phyloP scores from a whole-genome alignment of 495 filamentous ascomycete genomes.

The Aspergillus cristatus region DNA sequence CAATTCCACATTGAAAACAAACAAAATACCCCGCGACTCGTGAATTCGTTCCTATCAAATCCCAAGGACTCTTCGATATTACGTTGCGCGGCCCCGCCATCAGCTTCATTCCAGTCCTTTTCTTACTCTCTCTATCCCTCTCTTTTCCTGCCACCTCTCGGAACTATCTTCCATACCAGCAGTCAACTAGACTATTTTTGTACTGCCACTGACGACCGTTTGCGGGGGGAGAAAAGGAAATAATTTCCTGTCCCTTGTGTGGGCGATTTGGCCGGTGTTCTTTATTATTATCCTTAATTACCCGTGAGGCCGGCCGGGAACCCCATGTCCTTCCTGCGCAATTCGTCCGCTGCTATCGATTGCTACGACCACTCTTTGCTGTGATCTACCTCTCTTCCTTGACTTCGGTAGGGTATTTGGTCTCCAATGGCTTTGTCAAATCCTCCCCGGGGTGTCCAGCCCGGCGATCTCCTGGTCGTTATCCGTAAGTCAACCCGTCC shows the following conservation, averaged over 20 bases:
- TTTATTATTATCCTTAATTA: conserved; percentile 1
- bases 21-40: neutral
- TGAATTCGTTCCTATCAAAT: neutral
- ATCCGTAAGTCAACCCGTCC: conserved; percentile 54
- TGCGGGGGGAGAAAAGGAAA: too few relatives aligned
- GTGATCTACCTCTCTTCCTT: too few relatives aligned
- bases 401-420: too few relatives aligned
- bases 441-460: conserved; percentile 38
- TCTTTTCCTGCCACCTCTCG: neutral
- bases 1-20: too few relatives aligned
- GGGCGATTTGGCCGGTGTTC: too few relatives aligned
- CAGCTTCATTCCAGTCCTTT: neutral
- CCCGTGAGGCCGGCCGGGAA: conserved; percentile 18
- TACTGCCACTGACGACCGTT: too few relatives aligned
- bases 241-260: too few relatives aligned
- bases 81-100: neutral
- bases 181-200: too few relatives aligned
- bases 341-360: conserved; percentile 2
- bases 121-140: neutral
- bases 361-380: neutral
- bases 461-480: conserved; percentile 64
- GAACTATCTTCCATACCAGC: too few relatives aligned
- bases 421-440: conserved; percentile 30
- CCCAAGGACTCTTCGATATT: neutral
- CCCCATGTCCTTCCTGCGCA: conserved; percentile 23